Evolutionary conservation across 805 yeast species (phyloP), one percentile per base, ranked within the genome.

Genomic region (Metschnikowia rubicola): DNA sequence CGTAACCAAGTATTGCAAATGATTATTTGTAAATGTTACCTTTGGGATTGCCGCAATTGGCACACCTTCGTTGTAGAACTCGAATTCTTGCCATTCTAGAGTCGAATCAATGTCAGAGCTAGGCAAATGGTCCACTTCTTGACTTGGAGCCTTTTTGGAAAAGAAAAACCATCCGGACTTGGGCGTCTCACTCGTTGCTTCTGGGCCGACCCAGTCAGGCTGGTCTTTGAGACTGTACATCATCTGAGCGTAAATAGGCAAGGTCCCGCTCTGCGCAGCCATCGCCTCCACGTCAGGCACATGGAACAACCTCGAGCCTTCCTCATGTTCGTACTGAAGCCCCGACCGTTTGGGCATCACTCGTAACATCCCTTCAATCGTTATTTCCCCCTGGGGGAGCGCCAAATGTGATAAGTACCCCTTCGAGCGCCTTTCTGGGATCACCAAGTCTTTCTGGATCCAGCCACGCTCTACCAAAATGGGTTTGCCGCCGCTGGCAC

Each of bases 391-490:
- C 49, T 71, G 67, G 0, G 96, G 96, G 48, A 85, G 61, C 1
- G 95, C 83, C 49, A 87, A 70, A 62, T 86, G 89, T 19, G 79
- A 76, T 47, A 91, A 73, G 52, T 72, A 71, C 8, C 73, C 74
- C 13, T 57, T 48, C 10, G 67, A 67, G 48, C 80, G 86, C 56
- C 55, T 73, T 54, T 47, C 74, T 49, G 73, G 96, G 63, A 67
- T 65, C 45, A 80, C 79, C 51, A 80, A 80, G 11, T 81, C 86
- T 55, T 86, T 89, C 26, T 80, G 70, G 39, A 94, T 81, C 96
- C 97, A 94, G 12, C 99, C 99, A 54, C 99, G 78, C 63, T 88
- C 95, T 29, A 94, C 77, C 44, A 94, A 70, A 13, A 94, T 71
- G 44, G 87, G 91, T 40, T 83, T 78, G 2, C 90, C 94, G 21